These are phyloP conservation scores for Eremochloa ophiuroides DNA, from an alignment of 176 grass and related monocot genomes.

Conservation along the genomic window DNA sequence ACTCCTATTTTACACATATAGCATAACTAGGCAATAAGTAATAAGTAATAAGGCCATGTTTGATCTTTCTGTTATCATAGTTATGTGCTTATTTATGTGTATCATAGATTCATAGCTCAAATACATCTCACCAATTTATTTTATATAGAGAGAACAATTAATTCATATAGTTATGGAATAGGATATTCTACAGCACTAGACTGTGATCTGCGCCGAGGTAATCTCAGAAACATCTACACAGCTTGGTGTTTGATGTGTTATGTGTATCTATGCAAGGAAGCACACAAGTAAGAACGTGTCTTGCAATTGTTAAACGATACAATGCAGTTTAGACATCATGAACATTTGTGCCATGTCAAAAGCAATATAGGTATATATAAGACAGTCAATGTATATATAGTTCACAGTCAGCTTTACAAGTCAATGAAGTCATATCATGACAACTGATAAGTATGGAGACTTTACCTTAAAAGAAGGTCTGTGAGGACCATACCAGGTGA, in stretches of 20 bases:
- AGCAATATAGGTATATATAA: background rate
- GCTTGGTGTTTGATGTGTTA: background rate
- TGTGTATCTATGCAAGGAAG: background rate
- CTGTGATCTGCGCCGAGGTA: background rate
- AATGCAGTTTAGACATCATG: background rate
- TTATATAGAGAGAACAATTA: background rate
- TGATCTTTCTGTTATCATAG: background rate
- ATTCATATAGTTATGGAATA: background rate
- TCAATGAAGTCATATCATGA: background rate
- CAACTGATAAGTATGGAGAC: conserved; percentile 6
- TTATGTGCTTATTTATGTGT: background rate
- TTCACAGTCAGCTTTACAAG: conserved; percentile 8
- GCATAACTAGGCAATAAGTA: background rate
- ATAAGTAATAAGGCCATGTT: background rate
- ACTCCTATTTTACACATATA: background rate
- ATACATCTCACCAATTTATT: background rate
- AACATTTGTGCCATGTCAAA: background rate
- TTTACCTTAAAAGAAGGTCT: conserved; percentile 90
- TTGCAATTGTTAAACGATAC: background rate
- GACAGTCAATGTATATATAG: background rate
- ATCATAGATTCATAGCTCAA: background rate
- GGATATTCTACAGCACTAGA: background rate
- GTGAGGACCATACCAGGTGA: conserved; percentile 99
- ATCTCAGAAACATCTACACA: background rate
- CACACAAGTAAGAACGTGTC: background rate